These are phyloP conservation scores for Klebsormidium nitens DNA, from an alignment of 139 green algal species.

Conservation along the genomic window DNA sequence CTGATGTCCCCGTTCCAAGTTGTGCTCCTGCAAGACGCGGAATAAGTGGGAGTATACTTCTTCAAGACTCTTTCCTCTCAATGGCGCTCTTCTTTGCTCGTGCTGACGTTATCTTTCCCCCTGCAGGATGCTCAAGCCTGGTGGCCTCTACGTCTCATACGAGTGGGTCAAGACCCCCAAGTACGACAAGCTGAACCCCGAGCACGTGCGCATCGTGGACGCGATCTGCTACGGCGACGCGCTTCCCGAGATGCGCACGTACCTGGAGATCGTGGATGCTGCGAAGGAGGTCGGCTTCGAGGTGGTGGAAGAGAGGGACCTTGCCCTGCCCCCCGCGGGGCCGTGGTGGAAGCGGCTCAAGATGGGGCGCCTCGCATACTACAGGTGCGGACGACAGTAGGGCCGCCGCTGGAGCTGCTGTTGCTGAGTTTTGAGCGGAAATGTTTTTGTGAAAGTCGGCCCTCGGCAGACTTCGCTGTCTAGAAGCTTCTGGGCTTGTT, in stretches of 20 bases:
- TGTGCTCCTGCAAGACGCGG: no score
- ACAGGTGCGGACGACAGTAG: no score
- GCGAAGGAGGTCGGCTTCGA: slow-evolving; percentile 60
- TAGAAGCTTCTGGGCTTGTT: no score
- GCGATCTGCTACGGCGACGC: slow-evolving; percentile 97
- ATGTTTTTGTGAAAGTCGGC: no score
- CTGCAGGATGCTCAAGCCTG: slow-evolving; percentile 95
- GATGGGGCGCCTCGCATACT: slow-evolving; percentile 29
- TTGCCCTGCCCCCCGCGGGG: slow-evolving; percentile 44
- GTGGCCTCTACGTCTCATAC: slow-evolving; percentile 68
- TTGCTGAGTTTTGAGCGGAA: no score
- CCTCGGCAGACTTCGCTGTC: no score
- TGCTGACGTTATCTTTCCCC: no score
- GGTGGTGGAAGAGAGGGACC: slow-evolving; percentile 55
- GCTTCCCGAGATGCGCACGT: slow-evolving; percentile 87
- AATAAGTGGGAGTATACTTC: no score
- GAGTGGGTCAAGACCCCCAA: slow-evolving; percentile 90
- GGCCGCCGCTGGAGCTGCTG: no score
- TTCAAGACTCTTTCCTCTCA: no score
- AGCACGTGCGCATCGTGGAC: slow-evolving; percentile 87
- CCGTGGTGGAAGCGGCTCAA: slow-evolving; percentile 55
- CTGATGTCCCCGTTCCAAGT: no score
- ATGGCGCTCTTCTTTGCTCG: no score
- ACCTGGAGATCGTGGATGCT: slow-evolving; percentile 73
- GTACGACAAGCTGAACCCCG: slow-evolving; percentile 75